Evolutionary conservation across 257 asterid genomes (phyloP), one percentile per base, ranked within the genome.

Genomic region (Forsythia suspensa): DNA sequence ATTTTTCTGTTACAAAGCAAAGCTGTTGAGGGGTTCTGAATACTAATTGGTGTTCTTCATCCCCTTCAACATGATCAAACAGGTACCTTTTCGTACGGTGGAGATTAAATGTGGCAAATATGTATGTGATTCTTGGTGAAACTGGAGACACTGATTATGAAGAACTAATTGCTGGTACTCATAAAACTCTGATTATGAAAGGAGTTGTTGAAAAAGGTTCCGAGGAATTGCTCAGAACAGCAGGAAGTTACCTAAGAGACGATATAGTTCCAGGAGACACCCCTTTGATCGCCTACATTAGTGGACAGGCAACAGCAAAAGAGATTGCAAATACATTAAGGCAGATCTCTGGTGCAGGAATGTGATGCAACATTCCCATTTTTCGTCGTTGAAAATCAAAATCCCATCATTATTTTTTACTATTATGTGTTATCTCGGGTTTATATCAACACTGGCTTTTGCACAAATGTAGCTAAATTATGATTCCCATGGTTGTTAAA

Each of bases 61-160:
- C 52, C 5, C 52, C 13, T 46, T 16, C 24, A 43, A 57, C 66
- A 20, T 7, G 66, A 57, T 57, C 66, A n/a, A 57, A 74, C 57
- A 94, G 98, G 91, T 94, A 92, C 79, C 90, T 94, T 2, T 92
- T 92, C 73, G 98, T 92, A 3, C 92, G 97, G 21, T 91, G 98
- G 98, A 84, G 93, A 76, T 73, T 94, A 77, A 92, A 91, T 13
- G 92, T 94, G 73, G 89, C 96, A 7, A 91, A 92, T 68, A 89
- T 92, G 97, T 87, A 79, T n/a, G 96, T 94, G 51, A 79, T 94
- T 76, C 90, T 94, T 12, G 98, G 97, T 40, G 97, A 92, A 80
- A 92, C 96, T 3, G 97, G 98, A 37, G 98, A 94, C 85, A 87
- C 97, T 0, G 98, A 94, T 79, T 90, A 91, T 24, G 96, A 94